Conservation (phyloP, 495 filamentous ascomycete species). For the Amniculicola lignicola region DNA sequence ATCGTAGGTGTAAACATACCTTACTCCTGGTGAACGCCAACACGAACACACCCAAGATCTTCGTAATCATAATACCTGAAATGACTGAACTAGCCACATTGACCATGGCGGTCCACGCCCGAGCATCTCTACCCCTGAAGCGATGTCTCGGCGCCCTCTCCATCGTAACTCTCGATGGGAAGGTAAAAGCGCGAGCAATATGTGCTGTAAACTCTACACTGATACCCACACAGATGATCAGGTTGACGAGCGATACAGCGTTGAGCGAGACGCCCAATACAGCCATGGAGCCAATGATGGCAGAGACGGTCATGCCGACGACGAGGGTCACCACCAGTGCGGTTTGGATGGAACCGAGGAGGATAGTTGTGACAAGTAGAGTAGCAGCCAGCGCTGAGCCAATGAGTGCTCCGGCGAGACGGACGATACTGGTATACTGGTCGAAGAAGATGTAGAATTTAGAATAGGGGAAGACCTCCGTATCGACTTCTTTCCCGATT, state of each 20-base stretch:
- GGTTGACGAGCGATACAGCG: constrained; percentile 92
- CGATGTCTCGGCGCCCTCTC: constrained; percentile 63
- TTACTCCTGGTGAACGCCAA: constrained; percentile 93
- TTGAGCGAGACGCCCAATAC: constrained; percentile 86
- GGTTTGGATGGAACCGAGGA: constrained; percentile 81
- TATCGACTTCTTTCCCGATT: constrained; percentile 62
- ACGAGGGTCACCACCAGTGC: constrained; percentile 77
- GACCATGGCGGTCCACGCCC: constrained; percentile 86
- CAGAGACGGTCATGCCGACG: constrained; percentile 88
- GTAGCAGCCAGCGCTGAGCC: constrained; percentile 81
- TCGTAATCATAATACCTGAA: constrained; percentile 93
- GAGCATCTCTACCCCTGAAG: constrained; percentile 73
- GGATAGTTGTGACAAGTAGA: constrained; percentile 67
- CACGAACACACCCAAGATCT: constrained; percentile 86
- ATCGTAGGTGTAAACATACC: constrained; percentile 3
- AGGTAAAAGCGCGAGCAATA: constrained; percentile 92
- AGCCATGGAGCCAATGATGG: constrained; percentile 93
- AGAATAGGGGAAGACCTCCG: constrained; percentile 88
- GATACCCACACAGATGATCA: constrained; percentile 95
- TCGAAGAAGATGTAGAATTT: constrained; percentile 99
- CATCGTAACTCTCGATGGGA: constrained; percentile 73
- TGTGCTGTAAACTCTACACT: constrained; percentile 97
- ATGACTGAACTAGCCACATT: constrained; percentile 94
- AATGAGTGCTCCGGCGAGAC: constrained; percentile 71
- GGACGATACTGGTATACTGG: constrained; percentile 84